Conservation (phyloP, 345 rosid species). For the Viola odorata region DNA sequence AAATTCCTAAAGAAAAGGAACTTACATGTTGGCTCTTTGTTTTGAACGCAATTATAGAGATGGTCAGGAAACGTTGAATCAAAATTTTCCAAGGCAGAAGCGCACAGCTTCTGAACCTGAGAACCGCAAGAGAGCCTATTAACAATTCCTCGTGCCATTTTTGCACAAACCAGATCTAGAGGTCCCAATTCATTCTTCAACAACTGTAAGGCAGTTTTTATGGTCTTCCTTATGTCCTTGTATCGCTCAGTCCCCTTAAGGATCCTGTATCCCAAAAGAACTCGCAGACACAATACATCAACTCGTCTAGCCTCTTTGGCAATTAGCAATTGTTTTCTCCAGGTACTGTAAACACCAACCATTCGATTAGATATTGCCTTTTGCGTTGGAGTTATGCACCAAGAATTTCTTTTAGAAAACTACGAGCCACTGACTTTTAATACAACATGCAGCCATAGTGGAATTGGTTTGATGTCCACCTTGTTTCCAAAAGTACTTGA, state of each 20-base stretch:
- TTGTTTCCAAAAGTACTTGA: too few relatives aligned
- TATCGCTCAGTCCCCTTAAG: slow-evolving; percentile 42
- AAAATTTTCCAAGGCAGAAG: slow-evolving; percentile 53
- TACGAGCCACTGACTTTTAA: too few relatives aligned
- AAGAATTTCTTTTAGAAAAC: too few relatives aligned
- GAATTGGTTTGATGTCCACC: too few relatives aligned
- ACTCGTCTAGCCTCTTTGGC: slow-evolving; percentile 86
- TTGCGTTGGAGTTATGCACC: too few relatives aligned
- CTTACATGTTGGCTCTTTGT: slow-evolving; percentile 34
- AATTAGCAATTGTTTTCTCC: slow-evolving; percentile 62
- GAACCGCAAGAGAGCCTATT: slow-evolving; percentile 69
- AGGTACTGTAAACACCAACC: slow-evolving; percentile 31
- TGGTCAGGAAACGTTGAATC: slow-evolving; percentile 28
- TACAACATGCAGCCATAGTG: too few relatives aligned
- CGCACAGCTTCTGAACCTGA: slow-evolving; percentile 66
- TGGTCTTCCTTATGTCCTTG: slow-evolving; percentile 33
- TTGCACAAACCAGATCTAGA: slow-evolving; percentile 50
- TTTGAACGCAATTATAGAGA: slow-evolving; percentile 9
- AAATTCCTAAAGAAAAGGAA: slow-evolving; percentile 12
- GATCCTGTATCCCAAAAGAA: slow-evolving; percentile 52
- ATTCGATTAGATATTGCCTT: neutral
- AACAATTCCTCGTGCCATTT: slow-evolving; percentile 73
- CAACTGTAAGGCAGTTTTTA: slow-evolving; percentile 46
- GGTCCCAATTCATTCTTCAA: slow-evolving; percentile 67
- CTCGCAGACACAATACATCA: slow-evolving; percentile 62